A percentile compares a stretch with the other conserved stretches of the same genome.
Conservation (phyloP, 139 green algal genomes). For the Coelastrella sp. region DNA sequence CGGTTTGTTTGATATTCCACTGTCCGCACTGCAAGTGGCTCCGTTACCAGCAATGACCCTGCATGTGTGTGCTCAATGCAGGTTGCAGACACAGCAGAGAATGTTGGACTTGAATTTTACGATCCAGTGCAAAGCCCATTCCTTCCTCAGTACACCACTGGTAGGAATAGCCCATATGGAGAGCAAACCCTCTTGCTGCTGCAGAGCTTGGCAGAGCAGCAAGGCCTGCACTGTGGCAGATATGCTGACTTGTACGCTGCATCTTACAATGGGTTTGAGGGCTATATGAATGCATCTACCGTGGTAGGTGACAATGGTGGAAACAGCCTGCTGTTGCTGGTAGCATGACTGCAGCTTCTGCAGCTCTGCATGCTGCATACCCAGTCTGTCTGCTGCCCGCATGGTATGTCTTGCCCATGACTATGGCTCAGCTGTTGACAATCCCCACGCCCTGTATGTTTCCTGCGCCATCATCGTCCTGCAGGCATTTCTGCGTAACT, state of each 20-base stretch:
- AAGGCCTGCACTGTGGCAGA: conserved; percentile 51
- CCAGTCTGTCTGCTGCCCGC: neutral
- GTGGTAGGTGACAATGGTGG: conserved; percentile 39
- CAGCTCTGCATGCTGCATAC: too few relatives aligned
- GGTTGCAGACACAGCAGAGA: neutral
- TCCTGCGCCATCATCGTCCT: too few relatives aligned
- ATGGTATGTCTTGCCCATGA: too few relatives aligned
- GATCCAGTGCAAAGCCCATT: conserved; percentile 67
- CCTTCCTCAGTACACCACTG: conserved; percentile 57
- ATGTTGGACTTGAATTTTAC: conserved; percentile 64
- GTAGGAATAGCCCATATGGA: conserved; percentile 66
- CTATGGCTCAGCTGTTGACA: too few relatives aligned
- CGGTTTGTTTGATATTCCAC: too few relatives aligned
- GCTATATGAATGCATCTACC: conserved; percentile 65
- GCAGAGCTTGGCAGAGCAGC: conserved; percentile 49
- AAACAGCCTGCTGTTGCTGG: neutral
- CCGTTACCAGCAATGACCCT: too few relatives aligned
- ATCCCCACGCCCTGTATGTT: too few relatives aligned
- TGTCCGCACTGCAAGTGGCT: too few relatives aligned
- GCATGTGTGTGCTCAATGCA: too few relatives aligned
- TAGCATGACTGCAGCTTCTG: too few relatives aligned
- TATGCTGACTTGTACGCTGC: conserved; percentile 54
- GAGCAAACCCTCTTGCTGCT: conserved; percentile 67
- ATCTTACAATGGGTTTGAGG: conserved; percentile 59
- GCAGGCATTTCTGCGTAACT: conserved; percentile 70